Base-by-base conservation (phyloP, 768 basidiomycete genomes). In the Tricholoma matsutake region DNA sequence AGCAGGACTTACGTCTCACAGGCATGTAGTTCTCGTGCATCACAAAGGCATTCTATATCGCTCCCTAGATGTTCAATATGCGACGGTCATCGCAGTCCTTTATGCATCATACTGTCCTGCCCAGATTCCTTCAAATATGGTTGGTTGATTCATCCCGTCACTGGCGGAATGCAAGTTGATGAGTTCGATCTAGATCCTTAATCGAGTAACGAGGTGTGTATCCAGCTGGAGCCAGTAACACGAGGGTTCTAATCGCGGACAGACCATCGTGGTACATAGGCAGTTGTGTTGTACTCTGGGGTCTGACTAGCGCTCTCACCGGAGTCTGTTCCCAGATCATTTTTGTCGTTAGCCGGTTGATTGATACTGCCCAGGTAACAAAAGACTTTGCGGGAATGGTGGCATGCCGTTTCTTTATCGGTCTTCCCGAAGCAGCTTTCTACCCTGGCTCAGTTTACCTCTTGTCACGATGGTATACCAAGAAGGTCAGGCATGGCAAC, bases 101-200 rank as follows among this genome's bases (percentile, higher is more conserved):
- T 86, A 80, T 62, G 87, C 76, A 2, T 83, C 84, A 1, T 86
- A 88, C 61, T 81, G 81, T 37, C 86, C 86, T 2, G 81, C 83
- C 13, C 86, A 88, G 64, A 80, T 88, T 57, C 87, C 87, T 0
- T 86, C 83, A 0, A 89, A 86, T 66, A 86, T 88, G 83, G 86
- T 82, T 61, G 16, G 86, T 82, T 61, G 16, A 75, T 18, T 67
- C 43, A 8, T 55, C 55, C 29, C 14, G 47, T 43, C 2, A 16
- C 18, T 6, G 29, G 9, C n/a, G 2, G 37, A n/a, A 22, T 25
- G 6, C 18, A 0, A 56, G 20, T 29, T 53, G 22, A 39, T 63
- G n/a, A 18, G n/a, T 10, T 57, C 8, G 31, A 4, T 47, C 0
- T 57, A 86, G 85, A 76, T 86, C 57, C 64, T 87, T 16, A 86